phyloP scores from a whole-genome alignment of 768 basidiomycete species.

The Daedalea quercina region DNA sequence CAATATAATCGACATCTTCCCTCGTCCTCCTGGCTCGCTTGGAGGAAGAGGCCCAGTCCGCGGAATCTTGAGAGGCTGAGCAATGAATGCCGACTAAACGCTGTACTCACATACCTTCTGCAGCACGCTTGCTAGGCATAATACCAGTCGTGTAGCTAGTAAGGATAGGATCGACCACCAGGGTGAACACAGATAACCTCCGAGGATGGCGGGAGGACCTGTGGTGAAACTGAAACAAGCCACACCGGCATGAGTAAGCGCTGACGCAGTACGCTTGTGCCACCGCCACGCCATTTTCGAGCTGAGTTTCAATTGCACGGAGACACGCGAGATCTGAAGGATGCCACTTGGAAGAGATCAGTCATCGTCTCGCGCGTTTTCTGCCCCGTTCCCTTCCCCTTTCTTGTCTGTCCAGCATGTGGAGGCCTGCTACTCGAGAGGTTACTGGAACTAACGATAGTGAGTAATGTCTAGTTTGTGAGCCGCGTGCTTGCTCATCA shows the following conservation, averaged over 20 bases:
- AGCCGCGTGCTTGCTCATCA: slow-evolving; percentile 11
- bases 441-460: slow-evolving; percentile 93
- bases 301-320: slow-evolving; percentile 10
- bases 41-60: slow-evolving; percentile 22
- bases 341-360: slow-evolving; percentile 9
- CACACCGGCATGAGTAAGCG: not conserved
- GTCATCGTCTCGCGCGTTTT: slow-evolving; percentile 11
- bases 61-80: slow-evolving; percentile 9
- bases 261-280: not conserved
- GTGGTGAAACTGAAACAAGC: not conserved
- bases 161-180: no score
- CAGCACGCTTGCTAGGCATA: slow-evolving; percentile 21
- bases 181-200: no score
- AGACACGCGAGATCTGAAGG: not conserved
- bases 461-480: slow-evolving; percentile 27
- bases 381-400: slow-evolving; percentile 16
- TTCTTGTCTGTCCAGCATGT: slow-evolving; percentile 53
- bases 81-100: not conserved
- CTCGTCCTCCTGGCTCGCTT: slow-evolving; percentile 39
- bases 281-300: not conserved
- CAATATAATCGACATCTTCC: slow-evolving; percentile 51
- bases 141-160: no score
- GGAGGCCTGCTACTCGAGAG: slow-evolving; percentile 84
- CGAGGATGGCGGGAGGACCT: not conserved
- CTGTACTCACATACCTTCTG: slow-evolving; percentile 20